phyloP scores from a whole-genome alignment of 192 early-diverging fungal genomes.

The Backusella mclennaniae region DNA sequence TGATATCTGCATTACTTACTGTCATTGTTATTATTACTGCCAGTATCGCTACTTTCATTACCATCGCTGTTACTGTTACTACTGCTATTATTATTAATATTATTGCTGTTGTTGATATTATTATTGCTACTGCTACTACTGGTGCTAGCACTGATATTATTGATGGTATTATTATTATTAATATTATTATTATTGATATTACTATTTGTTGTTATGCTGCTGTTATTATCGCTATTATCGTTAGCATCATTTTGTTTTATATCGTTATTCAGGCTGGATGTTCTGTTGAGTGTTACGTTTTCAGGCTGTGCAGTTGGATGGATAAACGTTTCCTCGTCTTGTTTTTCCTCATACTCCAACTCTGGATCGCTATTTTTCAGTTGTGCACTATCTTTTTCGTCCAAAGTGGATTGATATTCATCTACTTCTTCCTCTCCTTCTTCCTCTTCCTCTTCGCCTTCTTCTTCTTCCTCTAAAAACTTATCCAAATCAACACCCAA shows the following conservation, averaged over 20 bases:
- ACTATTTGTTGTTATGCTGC: not conserved
- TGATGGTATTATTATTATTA: not conserved
- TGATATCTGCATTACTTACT: not conserved
- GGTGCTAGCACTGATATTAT: not conserved
- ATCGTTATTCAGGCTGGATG: not conserved
- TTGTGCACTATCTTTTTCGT: not conserved
- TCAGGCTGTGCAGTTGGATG: not conserved
- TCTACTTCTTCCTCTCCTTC: constrained; percentile 18
- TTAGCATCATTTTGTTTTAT: not conserved
- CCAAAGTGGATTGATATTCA: not conserved
- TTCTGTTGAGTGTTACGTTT: not conserved
- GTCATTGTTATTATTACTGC: not conserved
- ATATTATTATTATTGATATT: not conserved
- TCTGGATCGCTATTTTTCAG: constrained; percentile 13
- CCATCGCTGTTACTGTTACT: not conserved
- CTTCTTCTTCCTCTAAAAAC: constrained; percentile 30
- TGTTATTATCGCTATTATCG: not conserved
- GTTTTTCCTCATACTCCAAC: constrained; percentile 23
- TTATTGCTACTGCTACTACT: not conserved
- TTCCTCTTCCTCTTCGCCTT: constrained; percentile 31
- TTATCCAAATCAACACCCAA: constrained; percentile 40
- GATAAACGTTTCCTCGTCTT: not conserved
- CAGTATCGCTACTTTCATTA: not conserved
- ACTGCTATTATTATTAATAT: not conserved
- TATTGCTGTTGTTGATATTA: not conserved